Evolutionary conservation across 305 asterid species (phyloP).

Genomic region (Plantago lanceolata): DNA sequence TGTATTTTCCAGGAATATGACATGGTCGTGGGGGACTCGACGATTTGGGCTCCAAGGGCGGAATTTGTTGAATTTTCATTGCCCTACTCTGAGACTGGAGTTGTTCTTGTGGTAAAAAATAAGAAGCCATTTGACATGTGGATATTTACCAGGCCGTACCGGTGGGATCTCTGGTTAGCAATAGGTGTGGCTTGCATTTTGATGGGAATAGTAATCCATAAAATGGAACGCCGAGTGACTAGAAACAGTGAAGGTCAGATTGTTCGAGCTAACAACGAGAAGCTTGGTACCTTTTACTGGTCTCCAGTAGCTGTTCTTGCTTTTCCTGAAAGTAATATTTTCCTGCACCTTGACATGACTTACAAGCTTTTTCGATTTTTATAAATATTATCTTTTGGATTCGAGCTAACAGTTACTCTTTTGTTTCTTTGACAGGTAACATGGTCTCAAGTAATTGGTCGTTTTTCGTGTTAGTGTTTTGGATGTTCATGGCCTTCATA

Average conservation of each 20-base stretch:
- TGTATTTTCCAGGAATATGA: no score
- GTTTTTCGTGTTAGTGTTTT: slow-evolving; percentile 37
- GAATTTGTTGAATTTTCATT: slow-evolving; percentile 36
- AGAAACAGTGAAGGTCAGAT: slow-evolving; percentile 15
- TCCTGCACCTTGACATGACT: background rate
- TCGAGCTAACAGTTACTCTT: background rate
- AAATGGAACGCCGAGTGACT: slow-evolving; percentile 31
- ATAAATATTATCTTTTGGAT: background rate
- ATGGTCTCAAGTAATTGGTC: slow-evolving; percentile 48
- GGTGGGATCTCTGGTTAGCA: slow-evolving; percentile 66
- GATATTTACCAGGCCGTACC: slow-evolving; percentile 47
- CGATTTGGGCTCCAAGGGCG: slow-evolving; percentile 48
- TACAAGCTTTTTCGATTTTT: background rate
- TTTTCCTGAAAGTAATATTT: slow-evolving; percentile 47
- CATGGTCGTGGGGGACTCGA: slow-evolving; percentile 48
- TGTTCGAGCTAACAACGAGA: slow-evolving; percentile 7
- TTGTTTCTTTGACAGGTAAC: slow-evolving; percentile 30
- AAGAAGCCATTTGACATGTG: no score
- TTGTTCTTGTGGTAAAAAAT: slow-evolving; percentile 39
- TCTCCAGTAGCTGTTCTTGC: slow-evolving; percentile 49
- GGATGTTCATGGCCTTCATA: slow-evolving; percentile 55
- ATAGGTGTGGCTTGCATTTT: slow-evolving; percentile 36
- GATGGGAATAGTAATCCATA: slow-evolving; percentile 35
- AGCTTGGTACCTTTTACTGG: slow-evolving; percentile 29
- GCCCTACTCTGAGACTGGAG: slow-evolving; percentile 55